Conservation (phyloP, 2,329 filamentous ascomycete species). For the Alternaria conjuncta region DNA sequence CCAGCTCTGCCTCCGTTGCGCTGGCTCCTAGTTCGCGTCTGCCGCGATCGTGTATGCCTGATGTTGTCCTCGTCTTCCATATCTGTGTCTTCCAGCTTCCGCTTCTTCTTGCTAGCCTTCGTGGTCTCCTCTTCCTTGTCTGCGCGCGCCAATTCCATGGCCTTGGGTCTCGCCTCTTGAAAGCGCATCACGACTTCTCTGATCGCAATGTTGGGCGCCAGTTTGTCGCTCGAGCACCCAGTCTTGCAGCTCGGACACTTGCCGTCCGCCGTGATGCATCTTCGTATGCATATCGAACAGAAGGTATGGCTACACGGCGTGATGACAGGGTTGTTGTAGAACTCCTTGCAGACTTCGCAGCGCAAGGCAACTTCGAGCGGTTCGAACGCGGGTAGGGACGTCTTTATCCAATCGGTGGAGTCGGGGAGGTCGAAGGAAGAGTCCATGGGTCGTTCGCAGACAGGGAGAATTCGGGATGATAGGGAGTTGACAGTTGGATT, state of each 20-base stretch:
- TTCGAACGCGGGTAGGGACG: conserved; percentile 69
- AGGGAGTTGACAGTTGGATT: conserved; percentile 14
- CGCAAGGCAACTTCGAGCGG: conserved; percentile 83
- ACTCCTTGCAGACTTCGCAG: conserved; percentile 98
- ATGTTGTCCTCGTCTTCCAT: conserved; percentile 51
- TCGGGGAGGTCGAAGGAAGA: conserved; percentile 63
- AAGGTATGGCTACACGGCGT: conserved; percentile 96
- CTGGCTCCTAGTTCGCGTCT: conserved; percentile 49
- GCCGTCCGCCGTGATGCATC: conserved; percentile 80
- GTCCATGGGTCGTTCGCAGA: conserved; percentile 32
- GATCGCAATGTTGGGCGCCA: conserved; percentile 84
- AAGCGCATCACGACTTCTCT: conserved; percentile 87
- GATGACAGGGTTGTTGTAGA: conserved; percentile 92
- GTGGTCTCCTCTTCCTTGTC: conserved; percentile 35
- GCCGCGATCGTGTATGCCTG: conserved; percentile 41
- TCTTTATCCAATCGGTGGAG: conserved; percentile 84
- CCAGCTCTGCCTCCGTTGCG: conserved; percentile 35
- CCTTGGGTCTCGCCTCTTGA: conserved; percentile 64
- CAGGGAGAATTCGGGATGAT: conserved; percentile 9
- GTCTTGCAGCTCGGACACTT: conserved; percentile 86
- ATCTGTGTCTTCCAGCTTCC: conserved; percentile 59
- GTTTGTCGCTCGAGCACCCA: conserved; percentile 79
- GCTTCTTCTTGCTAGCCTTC: conserved; percentile 49
- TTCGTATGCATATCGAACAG: conserved; percentile 92
- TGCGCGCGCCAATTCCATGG: conserved; percentile 69